Conservation (phyloP, 202 grass and related monocot genomes). For the Panicum hallii region DNA sequence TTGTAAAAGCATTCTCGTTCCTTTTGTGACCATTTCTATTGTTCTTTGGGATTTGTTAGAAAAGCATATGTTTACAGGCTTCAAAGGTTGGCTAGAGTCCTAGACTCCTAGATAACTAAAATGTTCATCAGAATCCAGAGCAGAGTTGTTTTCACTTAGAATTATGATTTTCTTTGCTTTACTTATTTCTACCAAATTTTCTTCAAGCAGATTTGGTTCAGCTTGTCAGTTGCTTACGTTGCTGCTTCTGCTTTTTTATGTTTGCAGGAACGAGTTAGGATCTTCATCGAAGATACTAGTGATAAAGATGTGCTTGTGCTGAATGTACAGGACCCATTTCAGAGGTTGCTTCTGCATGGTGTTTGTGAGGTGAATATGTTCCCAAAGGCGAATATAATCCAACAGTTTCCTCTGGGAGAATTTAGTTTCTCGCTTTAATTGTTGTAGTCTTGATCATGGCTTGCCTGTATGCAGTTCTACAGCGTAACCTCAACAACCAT, state of each 20-base stretch:
- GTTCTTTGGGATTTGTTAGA: neutral
- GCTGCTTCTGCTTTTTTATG: neutral
- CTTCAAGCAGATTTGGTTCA: neutral
- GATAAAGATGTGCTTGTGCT: slow-evolving; percentile 65
- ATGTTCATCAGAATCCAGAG: neutral
- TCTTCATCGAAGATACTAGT: slow-evolving; percentile 51
- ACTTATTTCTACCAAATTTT: neutral
- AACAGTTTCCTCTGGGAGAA: neutral
- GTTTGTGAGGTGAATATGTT: slow-evolving; percentile 81
- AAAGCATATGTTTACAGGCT: neutral
- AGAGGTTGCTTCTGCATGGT: slow-evolving; percentile 78
- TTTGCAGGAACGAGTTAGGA: slow-evolving; percentile 62
- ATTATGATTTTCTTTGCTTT: neutral
- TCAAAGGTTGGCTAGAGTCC: neutral
- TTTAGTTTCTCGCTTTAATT: neutral
- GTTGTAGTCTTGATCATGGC: neutral
- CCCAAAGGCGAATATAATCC: neutral
- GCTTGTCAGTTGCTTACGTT: slow-evolving; percentile 11
- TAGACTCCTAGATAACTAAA: neutral
- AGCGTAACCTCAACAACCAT: slow-evolving; percentile 64
- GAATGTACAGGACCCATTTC: slow-evolving; percentile 80
- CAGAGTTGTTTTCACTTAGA: neutral
- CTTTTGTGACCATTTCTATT: neutral
- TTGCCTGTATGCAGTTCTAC: slow-evolving; percentile 63
- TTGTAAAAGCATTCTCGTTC: neutral